Percentiles rank a stretch among this genome's conserved stretches.
These are phyloP conservation scores for Talaromyces sp. DNA, from an alignment of 2,329 filamentous ascomycete species.

Conservation along the genomic window DNA sequence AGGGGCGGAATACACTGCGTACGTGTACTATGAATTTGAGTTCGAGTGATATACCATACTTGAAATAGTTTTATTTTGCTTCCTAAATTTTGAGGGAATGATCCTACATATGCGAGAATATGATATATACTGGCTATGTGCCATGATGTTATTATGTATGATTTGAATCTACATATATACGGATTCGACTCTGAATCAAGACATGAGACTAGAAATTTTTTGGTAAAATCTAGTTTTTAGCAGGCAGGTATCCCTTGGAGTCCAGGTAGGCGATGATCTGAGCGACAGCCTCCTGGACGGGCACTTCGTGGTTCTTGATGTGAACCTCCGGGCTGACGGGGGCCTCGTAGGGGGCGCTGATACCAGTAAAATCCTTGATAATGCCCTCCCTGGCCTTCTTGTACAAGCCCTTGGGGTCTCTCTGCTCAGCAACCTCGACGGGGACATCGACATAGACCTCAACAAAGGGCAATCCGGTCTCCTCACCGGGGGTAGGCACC, in stretches of 20 bases:
- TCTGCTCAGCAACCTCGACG: conserved; percentile 85
- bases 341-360: conserved; percentile 91
- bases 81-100: not conserved
- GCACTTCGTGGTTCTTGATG: conserved; percentile 75
- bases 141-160: not conserved
- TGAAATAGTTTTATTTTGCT: not conserved
- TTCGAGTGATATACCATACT: conserved; percentile 46
- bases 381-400: conserved; percentile 92
- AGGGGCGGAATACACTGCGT: conserved; percentile 83
- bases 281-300: conserved; percentile 81
- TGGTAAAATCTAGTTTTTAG: conserved; percentile 20
- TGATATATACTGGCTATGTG: not conserved
- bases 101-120: not conserved
- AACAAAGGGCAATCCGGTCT: conserved; percentile 72
- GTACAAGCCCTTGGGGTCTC: conserved; percentile 96
- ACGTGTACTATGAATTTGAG: conserved; percentile 95
- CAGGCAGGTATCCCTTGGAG: conserved; percentile 59
- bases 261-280: conserved; percentile 78
- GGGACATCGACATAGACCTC: conserved; percentile 93
- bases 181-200: not conserved
- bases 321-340: conserved; percentile 81
- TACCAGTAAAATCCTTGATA: conserved; percentile 96
- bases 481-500: conserved; percentile 54
- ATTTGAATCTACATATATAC: not conserved
- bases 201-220: not conserved